These are phyloP conservation scores for Onygena corvina DNA, from an alignment of 2,329 filamentous ascomycete genomes.

Conservation along the genomic window DNA sequence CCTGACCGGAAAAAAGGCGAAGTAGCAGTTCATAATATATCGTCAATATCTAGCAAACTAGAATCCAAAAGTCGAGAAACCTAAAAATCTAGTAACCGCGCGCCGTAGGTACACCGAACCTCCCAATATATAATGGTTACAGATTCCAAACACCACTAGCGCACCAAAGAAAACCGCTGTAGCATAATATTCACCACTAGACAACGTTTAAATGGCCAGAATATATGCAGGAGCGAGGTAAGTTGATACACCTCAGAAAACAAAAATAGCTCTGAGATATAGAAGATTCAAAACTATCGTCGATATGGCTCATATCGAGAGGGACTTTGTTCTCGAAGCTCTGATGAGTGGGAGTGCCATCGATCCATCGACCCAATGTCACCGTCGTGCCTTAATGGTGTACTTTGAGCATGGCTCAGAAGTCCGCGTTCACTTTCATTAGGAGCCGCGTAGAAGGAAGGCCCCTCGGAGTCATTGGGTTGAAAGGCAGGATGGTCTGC, in stretches of 20 bases:
- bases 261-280: background rate
- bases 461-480: slow-evolving; percentile 18
- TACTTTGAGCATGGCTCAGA: slow-evolving; percentile 24
- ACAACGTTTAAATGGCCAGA: background rate
- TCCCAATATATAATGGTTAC: background rate
- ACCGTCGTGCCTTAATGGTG: slow-evolving; percentile 14
- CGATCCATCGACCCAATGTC: slow-evolving; percentile 21
- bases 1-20: background rate
- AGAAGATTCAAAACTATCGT: background rate
- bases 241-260: background rate
- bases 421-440: slow-evolving; percentile 33
- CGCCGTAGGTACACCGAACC: background rate
- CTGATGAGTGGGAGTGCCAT: slow-evolving; percentile 23
- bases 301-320: slow-evolving; percentile 16
- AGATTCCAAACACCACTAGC: slow-evolving; percentile 1
- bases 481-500: slow-evolving; percentile 30
- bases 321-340: slow-evolving; percentile 9
- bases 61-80: background rate
- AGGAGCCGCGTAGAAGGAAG: slow-evolving; percentile 24
- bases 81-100: background rate
- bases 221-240: background rate
- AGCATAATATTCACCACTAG: background rate
- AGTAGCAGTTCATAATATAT: background rate
- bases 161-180: background rate
- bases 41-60: background rate